Conservation (phyloP, 2,329 filamentous ascomycete species). For the Aureobasidium sp. region DNA sequence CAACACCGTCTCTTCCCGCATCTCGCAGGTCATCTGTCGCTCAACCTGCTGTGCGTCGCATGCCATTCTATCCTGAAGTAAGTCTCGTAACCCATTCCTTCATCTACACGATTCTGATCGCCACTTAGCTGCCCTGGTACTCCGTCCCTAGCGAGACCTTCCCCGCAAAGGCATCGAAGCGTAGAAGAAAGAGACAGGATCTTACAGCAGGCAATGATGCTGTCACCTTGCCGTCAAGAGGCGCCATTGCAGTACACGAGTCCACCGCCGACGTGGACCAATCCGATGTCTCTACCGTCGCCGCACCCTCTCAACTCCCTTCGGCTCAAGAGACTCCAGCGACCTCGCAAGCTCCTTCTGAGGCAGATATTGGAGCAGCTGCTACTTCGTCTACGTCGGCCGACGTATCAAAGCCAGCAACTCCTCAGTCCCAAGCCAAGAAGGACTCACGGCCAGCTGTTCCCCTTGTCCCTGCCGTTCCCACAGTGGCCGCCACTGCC, state of each 20-base stretch:
- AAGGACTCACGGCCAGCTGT: conserved; percentile 40
- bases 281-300: conserved; percentile 39
- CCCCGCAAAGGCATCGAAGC: conserved; percentile 44
- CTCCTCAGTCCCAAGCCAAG: conserved; percentile 30
- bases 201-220: conserved; percentile 28
- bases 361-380: conserved; percentile 47
- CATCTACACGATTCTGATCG: neutral
- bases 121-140: conserved; percentile 51
- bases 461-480: conserved; percentile 46
- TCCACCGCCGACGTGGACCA: conserved; percentile 25
- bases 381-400: conserved; percentile 42
- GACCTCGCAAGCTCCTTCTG: conserved; percentile 52
- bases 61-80: conserved; percentile 46
- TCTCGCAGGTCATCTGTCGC: conserved; percentile 23
- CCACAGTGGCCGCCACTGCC: conserved; percentile 32
- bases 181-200: conserved; percentile 38
- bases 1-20: conserved; percentile 27
- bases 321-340: conserved; percentile 46
- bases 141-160: conserved; percentile 49
- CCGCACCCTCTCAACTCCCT: conserved; percentile 31
- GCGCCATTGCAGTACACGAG: conserved; percentile 24
- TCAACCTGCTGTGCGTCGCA: conserved; percentile 23
- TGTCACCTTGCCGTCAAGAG: conserved; percentile 48
- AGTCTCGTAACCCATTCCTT: conserved; percentile 20
- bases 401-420: conserved; percentile 28